Base-by-base conservation (phyloP, 805 yeast genomes). In the Ogataea methylovora region DNA sequence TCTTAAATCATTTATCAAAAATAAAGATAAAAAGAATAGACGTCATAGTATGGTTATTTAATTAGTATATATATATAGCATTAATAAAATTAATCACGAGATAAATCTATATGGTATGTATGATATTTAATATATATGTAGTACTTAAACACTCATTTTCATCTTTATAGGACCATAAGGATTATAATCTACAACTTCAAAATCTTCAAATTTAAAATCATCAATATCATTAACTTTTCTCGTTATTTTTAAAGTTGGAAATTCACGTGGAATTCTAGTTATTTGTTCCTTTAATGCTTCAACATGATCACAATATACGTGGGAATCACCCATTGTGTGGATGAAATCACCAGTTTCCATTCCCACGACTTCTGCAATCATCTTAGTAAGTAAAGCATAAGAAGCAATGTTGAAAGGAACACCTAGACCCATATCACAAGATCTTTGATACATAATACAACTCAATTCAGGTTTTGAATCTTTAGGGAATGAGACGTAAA, bases 391-490 rank as follows among this genome's bases (percentile, higher is more conserved):
- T 35, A 92, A 65, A 0, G 98, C 95, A 54, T 92, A 92, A 0
- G 97, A 86, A 0, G 99, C 98, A 51, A 92, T 92, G 55, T 92
- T 92, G 60, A 92, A 92, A 1, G 99, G 99, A 16, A 92, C 97
- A 11, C 99, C 99, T n/a, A 92, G 71, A 0, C 99, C 99, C 96
- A 92, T 88, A 54, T 92, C 99, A 60, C 97, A 90, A n/a, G 95
- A 84, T 50, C 99, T 75, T 63, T 92, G 99, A 60, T 92, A 92
- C 65, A 92, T 65, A 38, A 82, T 73, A 56, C 98, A 92, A 10
- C 92, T 83, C 36, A 92, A 69, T 49, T 70, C 76, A 16, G 94
- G 94, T 47, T 61, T 75, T 4, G 52, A 38, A 19, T 63, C 64
- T 32, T 60, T 54, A n/a, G 94, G 90, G 63, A 83, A 84, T 48